phyloP scores from a whole-genome alignment of 208 protist genomes.

The Wallacemonas sp. region DNA sequence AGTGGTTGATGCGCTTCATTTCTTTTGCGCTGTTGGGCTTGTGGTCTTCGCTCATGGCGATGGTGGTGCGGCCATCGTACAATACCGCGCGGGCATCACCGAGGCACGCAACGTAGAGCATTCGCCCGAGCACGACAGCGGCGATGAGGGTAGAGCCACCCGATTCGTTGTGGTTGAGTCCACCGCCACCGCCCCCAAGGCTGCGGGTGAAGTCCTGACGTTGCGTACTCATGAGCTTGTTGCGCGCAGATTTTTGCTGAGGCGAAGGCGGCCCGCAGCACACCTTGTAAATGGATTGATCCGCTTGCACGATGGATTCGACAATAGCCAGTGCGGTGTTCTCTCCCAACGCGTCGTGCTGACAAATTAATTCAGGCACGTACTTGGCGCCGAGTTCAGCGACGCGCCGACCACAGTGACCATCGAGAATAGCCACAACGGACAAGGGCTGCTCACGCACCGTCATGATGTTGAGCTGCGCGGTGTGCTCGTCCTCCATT shows the following conservation, averaged over 20 bases:
- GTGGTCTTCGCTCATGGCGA: constrained; percentile 91
- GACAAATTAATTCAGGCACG: constrained; percentile 60
- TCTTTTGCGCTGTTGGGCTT: constrained; percentile 81
- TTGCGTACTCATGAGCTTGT: not conserved
- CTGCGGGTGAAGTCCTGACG: constrained; percentile 14
- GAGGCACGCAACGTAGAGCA: constrained; percentile 85
- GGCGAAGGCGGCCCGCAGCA: not conserved
- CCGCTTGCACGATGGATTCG: constrained; percentile 71
- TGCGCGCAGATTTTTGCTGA: not conserved
- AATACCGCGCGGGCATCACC: constrained; percentile 88
- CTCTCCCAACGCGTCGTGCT: constrained; percentile 56
- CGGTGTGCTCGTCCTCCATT: constrained; percentile 85
- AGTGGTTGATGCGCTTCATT: constrained; percentile 66
- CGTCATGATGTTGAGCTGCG: constrained; percentile 34
- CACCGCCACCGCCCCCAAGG: constrained; percentile 11
- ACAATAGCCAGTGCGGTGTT: constrained; percentile 77
- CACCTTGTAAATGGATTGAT: constrained; percentile 36
- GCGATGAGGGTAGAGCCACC: constrained; percentile 75
- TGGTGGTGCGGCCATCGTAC: constrained; percentile 69
- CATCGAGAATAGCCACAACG: constrained; percentile 69
- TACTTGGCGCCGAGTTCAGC: constrained; percentile 55
- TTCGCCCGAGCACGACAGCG: constrained; percentile 65
- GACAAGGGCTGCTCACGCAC: constrained; percentile 59
- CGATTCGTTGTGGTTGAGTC: constrained; percentile 1
- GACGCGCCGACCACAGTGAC: constrained; percentile 79